phyloP scores from a whole-genome alignment of 2,329 filamentous ascomycete genomes.

The Aschersonia sp. region DNA sequence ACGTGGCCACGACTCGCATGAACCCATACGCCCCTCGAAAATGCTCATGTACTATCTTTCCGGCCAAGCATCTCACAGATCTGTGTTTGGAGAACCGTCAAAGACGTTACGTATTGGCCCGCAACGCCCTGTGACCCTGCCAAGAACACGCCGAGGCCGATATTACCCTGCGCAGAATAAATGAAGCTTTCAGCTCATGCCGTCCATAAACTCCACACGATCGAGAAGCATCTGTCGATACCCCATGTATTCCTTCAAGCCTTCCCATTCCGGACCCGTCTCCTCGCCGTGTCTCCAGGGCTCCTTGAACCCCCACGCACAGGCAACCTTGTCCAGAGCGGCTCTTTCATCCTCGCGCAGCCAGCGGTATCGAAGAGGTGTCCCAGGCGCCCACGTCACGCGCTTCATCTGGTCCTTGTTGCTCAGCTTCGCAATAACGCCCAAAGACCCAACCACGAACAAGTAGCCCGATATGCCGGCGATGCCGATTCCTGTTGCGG shows the following conservation, averaged over 20 bases:
- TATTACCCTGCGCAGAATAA: not conserved
- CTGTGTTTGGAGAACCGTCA: no score
- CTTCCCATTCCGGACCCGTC: constrained; percentile 80
- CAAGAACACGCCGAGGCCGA: not conserved
- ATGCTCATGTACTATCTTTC: no score
- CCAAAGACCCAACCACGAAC: constrained; percentile 65
- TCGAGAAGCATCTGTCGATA: constrained; percentile 83
- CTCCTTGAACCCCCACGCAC: constrained; percentile 86
- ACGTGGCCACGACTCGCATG: no score
- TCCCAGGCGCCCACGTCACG: constrained; percentile 78
- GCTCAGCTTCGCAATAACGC: constrained; percentile 71
- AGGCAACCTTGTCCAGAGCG: constrained; percentile 72
- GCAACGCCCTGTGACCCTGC: no score
- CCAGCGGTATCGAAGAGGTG: constrained; percentile 70
- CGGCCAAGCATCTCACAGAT: no score
- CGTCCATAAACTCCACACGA: constrained; percentile 78
- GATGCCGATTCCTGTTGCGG: constrained; percentile 67
- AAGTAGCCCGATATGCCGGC: constrained; percentile 74
- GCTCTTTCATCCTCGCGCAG: constrained; percentile 79
- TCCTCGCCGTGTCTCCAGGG: constrained; percentile 71
- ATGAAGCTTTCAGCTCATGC: constrained; percentile 42
- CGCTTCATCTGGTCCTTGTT: constrained; percentile 91
- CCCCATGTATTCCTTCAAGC: constrained; percentile 68
- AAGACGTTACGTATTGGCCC: no score
- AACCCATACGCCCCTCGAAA: no score